Percentiles rank a stretch among this genome's conserved stretches.
phyloP scores from a whole-genome alignment of 345 rosid species.

The Gossypium longicalyx region DNA sequence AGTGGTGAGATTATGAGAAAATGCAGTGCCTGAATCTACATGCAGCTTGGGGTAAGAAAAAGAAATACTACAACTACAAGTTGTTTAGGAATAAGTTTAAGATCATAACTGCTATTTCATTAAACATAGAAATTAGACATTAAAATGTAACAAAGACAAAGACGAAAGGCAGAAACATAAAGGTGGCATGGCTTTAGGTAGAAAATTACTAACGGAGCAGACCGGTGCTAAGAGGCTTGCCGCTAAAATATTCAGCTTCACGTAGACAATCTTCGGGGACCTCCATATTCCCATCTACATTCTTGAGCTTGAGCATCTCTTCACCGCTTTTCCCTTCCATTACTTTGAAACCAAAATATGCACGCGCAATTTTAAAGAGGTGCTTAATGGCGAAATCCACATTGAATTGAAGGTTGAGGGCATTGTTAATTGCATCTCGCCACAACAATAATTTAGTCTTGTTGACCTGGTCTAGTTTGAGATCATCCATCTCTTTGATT shows the following conservation, averaged over 20 bases:
- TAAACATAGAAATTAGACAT: too few species aligned
- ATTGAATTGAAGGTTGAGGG: neutral
- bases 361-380: neutral
- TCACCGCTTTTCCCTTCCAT: neutral
- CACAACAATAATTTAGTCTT: neutral
- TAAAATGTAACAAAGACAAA: too few species aligned
- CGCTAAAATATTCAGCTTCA: neutral
- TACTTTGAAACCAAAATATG: constrained; percentile 3
- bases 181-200: neutral
- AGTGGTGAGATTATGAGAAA: too few species aligned
- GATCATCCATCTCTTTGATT: too few species aligned
- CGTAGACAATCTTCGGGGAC: neutral
- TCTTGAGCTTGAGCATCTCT: neutral
- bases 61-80: too few species aligned
- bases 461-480: neutral
- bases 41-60: too few species aligned
- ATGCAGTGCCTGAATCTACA: too few species aligned
- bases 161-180: too few species aligned
- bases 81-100: too few species aligned
- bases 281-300: neutral
- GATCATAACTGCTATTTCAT: too few species aligned
- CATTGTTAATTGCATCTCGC: neutral
- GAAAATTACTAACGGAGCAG: neutral
- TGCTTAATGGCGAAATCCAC: neutral
- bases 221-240: neutral